Evolutionary conservation across 1,139 yeast genomes (phyloP), one percentile per base, ranked within the genome.

Genomic region (Yamadazyma atmosphaerica): DNA sequence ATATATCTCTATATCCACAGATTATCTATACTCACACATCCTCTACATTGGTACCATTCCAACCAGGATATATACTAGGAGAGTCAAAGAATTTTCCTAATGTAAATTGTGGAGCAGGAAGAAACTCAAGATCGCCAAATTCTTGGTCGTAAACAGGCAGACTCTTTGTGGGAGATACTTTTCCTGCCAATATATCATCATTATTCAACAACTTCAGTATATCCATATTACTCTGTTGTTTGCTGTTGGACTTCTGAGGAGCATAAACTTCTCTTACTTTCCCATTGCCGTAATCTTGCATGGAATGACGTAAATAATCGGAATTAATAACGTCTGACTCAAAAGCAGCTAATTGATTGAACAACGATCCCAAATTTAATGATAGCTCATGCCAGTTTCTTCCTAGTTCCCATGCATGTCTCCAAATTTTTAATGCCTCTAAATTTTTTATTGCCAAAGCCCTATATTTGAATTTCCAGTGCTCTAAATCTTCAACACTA

Each of bases 211-310:
- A 44, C 32, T 44, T 49, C 43, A 46, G 49, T 22, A 53, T 49
- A 26, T 51, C 46, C 52, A 49, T 51, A 25, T 50, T 52, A n/a
- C 41, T 32, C 10, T 30, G 29, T 4, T 33, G 19, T 45, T 28
- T 48, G 41, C 32, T 45, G 13, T 39, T 26, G 16, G 29, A 13
- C 29, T 26, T 26, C 17, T 26, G 15, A 26, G 29, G 29, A 26
- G 17, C 46, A 30, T 50, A 51, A 2, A 47, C 58, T 35, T 56
- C 61, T 23, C 36, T 35, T 7, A 56, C 57, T 33, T 49, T 51
- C 2, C 58, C 58, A 28, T 40, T 54, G 7, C 64, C 64, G 40
- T 60, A 60, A 41, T 60, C 63, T 31, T 54, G 60, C 47, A 60
- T 51, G 5, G 56, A 50, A 35, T 55, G 57, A 18, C 60, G 42